These are phyloP conservation scores for Trametes cubensis DNA, from an alignment of 768 basidiomycete species.

Conservation along the genomic window DNA sequence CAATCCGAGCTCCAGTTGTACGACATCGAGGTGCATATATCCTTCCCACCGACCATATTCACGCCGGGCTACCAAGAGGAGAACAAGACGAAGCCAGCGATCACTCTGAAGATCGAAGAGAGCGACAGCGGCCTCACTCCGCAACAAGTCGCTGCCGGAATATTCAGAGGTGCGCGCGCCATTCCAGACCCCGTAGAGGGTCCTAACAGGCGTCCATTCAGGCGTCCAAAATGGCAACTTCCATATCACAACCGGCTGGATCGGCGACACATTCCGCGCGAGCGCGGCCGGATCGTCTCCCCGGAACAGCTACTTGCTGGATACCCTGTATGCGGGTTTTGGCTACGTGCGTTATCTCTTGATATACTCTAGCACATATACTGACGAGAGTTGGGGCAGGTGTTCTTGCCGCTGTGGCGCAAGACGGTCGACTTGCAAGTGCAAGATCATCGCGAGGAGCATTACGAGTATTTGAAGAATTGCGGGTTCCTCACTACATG, in stretches of 20 bases:
- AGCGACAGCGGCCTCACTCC: conserved; percentile 64
- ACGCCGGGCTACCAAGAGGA: conserved; percentile 81
- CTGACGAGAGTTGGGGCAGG: conserved; percentile 29
- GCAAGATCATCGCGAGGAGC: conserved; percentile 38
- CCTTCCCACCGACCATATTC: conserved; percentile 81
- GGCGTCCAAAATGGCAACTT: conserved; percentile 73
- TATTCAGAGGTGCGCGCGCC: conserved; percentile 58
- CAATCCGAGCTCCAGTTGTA: conserved; percentile 80
- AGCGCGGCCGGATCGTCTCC: conserved; percentile 70
- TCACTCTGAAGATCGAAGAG: conserved; percentile 77
- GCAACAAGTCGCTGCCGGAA: conserved; percentile 58
- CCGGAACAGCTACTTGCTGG: conserved; percentile 58
- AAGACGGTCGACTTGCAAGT: conserved; percentile 40
- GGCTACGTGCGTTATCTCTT: conserved; percentile 29
- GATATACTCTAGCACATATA: neutral
- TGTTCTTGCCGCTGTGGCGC: conserved; percentile 44
- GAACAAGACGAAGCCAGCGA: conserved; percentile 72
- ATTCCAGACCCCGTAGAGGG: neutral
- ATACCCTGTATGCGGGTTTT: conserved; percentile 46
- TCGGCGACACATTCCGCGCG: conserved; percentile 66
- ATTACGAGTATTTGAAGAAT: conserved; percentile 38
- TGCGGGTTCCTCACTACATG: neutral
- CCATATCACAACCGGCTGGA: conserved; percentile 77
- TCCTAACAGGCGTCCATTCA: conserved; percentile 25
- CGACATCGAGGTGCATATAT: conserved; percentile 75